These are phyloP conservation scores for Eucalyptus albens DNA, from an alignment of 345 rosid species.

Conservation along the genomic window DNA sequence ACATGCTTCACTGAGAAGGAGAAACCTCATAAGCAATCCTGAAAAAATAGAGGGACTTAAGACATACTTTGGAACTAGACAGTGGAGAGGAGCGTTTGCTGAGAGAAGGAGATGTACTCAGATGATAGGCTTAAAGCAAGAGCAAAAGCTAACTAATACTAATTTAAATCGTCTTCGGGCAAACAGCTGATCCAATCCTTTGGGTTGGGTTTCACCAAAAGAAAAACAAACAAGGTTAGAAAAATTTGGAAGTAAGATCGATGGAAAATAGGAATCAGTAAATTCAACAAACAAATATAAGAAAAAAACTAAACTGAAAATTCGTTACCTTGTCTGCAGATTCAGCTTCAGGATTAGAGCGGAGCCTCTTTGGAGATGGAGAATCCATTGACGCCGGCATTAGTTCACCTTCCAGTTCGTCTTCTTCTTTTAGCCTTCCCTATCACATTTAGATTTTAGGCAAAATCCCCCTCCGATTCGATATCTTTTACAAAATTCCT, in stretches of 20 bases:
- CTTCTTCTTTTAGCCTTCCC: neutral
- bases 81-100: too few relatives aligned
- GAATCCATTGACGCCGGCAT: neutral
- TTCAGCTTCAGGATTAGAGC: neutral
- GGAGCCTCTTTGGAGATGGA: neutral
- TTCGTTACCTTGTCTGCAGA: neutral
- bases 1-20: too few relatives aligned
- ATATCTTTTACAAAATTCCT: neutral
- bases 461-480: neutral
- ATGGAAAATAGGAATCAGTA: neutral
- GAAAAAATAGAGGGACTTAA: too few relatives aligned
- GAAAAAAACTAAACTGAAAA: neutral
- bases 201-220: neutral
- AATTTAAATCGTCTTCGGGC: neutral
- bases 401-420: neutral
- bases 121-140: too few relatives aligned
- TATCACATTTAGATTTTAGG: neutral
- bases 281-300: neutral
- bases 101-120: too few relatives aligned
- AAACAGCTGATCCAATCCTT: neutral
- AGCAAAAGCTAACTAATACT: too few relatives aligned
- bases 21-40: too few relatives aligned
- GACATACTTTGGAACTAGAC: too few relatives aligned
- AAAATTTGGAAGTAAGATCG: too few relatives aligned
- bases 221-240: neutral